Evolutionary conservation across 768 basidiomycete genomes (phyloP).

Genomic region (Podaxis rugospora): DNA sequence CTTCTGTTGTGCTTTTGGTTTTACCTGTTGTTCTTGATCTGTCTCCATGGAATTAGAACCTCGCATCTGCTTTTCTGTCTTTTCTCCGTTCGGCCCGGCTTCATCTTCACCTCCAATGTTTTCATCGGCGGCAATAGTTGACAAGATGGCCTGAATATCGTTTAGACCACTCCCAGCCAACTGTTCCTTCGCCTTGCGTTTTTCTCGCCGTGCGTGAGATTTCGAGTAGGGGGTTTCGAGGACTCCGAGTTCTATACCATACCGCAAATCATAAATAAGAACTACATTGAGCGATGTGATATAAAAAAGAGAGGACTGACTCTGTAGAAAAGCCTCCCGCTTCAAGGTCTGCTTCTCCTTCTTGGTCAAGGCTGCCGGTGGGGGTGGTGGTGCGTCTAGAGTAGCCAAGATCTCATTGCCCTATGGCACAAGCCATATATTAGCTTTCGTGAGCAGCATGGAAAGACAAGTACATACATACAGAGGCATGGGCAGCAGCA

Average conservation of each 20-base stretch:
- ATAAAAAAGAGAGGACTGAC: slow-evolving; percentile 29
- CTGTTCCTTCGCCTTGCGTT: slow-evolving; percentile 64
- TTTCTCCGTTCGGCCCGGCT: slow-evolving; percentile 5
- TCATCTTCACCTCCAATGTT: slow-evolving; percentile 15
- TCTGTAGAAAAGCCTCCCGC: slow-evolving; percentile 64
- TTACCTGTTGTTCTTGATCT: slow-evolving; percentile 15
- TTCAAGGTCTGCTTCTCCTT: slow-evolving; percentile 65
- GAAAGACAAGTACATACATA: slow-evolving; percentile 20
- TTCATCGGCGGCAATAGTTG: slow-evolving; percentile 38
- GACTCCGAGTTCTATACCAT: slow-evolving; percentile 38
- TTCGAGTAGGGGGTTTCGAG: slow-evolving; percentile 60
- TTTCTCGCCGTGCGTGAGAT: slow-evolving; percentile 65
- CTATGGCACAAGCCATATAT: neutral
- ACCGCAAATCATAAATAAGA: neutral
- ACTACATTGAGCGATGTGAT: neutral
- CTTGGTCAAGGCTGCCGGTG: slow-evolving; percentile 34
- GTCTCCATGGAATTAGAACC: slow-evolving; percentile 13
- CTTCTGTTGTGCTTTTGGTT: slow-evolving; percentile 23
- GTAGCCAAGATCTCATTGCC: slow-evolving; percentile 25
- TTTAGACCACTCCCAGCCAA: slow-evolving; percentile 41
- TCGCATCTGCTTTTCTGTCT: slow-evolving; percentile 15
- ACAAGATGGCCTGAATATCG: slow-evolving; percentile 51
- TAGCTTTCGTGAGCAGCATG: neutral
- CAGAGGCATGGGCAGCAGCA: slow-evolving; percentile 34
- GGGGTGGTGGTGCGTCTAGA: slow-evolving; percentile 4